These are phyloP conservation scores for Sporothrix brunneoviolacea DNA, from an alignment of 2,329 filamentous ascomycete genomes.

Conservation along the genomic window DNA sequence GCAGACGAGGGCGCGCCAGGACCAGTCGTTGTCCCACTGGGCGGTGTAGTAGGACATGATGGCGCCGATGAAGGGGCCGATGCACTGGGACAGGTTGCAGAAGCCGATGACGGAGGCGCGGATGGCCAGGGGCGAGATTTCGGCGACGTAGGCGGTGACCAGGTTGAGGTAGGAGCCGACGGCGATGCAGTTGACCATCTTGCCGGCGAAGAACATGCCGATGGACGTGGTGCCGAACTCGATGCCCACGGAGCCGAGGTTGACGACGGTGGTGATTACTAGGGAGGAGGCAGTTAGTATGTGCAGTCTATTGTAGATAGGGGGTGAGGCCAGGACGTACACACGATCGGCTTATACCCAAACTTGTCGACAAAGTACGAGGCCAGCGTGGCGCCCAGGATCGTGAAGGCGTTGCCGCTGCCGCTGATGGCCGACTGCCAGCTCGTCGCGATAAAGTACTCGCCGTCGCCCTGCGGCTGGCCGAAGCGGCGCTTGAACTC, in stretches of 20 bases:
- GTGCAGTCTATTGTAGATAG: too few relatives aligned
- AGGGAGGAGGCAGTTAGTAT: too few relatives aligned
- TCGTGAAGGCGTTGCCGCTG: constrained; percentile 14
- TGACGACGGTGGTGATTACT: neutral
- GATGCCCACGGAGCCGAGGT: constrained; percentile 8
- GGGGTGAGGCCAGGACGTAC: too few relatives aligned
- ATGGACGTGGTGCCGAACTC: constrained; percentile 11
- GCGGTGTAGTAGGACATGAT: constrained; percentile 21
- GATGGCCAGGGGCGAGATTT: constrained; percentile 15
- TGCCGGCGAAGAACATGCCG: constrained; percentile 12
- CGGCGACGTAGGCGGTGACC: constrained; percentile 12
- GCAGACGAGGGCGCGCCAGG: constrained; percentile 41
- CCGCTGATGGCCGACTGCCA: constrained; percentile 35
- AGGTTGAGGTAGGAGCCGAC: constrained; percentile 10
- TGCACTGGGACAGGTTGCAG: constrained; percentile 10
- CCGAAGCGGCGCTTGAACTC: constrained; percentile 36
- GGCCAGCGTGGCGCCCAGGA: constrained; percentile 1
- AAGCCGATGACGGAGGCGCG: constrained; percentile 11
- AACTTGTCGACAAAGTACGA: neutral
- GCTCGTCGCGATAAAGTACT: constrained; percentile 29
- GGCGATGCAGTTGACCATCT: constrained; percentile 10
- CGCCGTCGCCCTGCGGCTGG: constrained; percentile 23
- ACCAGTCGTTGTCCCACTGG: constrained; percentile 34
- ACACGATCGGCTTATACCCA: constrained; percentile 1
- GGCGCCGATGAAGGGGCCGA: constrained; percentile 20